Conservation (phyloP, 2,329 filamentous ascomycete genomes). For the Pseudogymnoascus sp. region DNA sequence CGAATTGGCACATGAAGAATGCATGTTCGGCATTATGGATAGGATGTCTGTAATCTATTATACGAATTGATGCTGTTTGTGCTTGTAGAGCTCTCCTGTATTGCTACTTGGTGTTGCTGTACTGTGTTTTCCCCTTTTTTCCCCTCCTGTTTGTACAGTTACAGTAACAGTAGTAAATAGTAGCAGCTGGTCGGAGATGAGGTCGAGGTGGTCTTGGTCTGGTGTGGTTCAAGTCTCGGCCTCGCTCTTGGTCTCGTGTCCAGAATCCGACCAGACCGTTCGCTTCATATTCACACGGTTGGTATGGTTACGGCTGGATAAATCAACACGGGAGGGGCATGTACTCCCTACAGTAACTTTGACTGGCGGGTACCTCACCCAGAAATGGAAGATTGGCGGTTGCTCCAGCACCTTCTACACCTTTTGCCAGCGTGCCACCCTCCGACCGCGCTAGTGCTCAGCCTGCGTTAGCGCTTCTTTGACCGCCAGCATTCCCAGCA, state of each 20-base stretch:
- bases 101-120: background rate
- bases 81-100: background rate
- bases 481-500: slow-evolving; percentile 1
- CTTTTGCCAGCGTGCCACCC: slow-evolving; percentile 7
- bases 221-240: slow-evolving; percentile 2
- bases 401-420: slow-evolving; percentile 8
- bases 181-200: background rate
- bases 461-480: slow-evolving; percentile 3
- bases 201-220: slow-evolving; percentile 5
- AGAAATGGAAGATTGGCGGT: slow-evolving; percentile 3
- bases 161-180: background rate
- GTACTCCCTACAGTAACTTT: slow-evolving; percentile 8
- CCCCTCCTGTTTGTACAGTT: background rate
- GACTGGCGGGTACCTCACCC: slow-evolving; percentile 5
- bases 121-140: background rate
- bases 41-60: background rate
- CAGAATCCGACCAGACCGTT: background rate
- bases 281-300: background rate
- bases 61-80: background rate
- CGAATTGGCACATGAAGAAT: slow-evolving; percentile 5
- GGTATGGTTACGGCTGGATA: background rate
- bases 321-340: slow-evolving; percentile 2
- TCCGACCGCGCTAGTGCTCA: background rate
- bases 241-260: slow-evolving; percentile 1
- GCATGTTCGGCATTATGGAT: background rate